Evolutionary conservation across 2,329 filamentous ascomycete species (phyloP).

Genomic region (Botrytis medusae): DNA sequence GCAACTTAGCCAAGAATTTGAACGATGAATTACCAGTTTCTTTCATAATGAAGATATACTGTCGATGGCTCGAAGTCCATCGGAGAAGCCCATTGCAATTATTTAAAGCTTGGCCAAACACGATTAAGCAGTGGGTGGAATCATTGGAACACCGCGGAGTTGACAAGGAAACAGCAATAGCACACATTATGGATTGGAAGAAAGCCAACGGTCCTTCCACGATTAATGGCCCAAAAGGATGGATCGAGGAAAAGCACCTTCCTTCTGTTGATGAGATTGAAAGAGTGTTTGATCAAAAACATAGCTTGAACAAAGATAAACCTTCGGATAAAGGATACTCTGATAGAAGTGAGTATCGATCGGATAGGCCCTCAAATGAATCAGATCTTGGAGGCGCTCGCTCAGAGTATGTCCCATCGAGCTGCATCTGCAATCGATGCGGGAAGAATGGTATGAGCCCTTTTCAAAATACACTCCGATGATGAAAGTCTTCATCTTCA

Average conservation of each 20-base stretch:
- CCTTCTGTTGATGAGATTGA: slow-evolving; percentile 23
- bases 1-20: slow-evolving; percentile 28
- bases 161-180: slow-evolving; percentile 23
- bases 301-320: neutral
- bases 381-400: neutral
- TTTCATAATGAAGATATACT: slow-evolving; percentile 28
- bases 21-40: slow-evolving; percentile 21
- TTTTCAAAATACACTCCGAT: neutral
- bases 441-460: slow-evolving; percentile 28
- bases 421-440: slow-evolving; percentile 37
- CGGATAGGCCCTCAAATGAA: neutral
- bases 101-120: slow-evolving; percentile 32
- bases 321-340: neutral
- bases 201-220: slow-evolving; percentile 21
- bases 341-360: neutral
- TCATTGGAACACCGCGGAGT: slow-evolving; percentile 29
- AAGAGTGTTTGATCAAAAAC: slow-evolving; percentile 23
- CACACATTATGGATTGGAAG: slow-evolving; percentile 29
- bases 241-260: slow-evolving; percentile 4
- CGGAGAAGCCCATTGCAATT: slow-evolving; percentile 23
- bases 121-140: slow-evolving; percentile 32
- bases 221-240: neutral
- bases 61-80: slow-evolving; percentile 36
- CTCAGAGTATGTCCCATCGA: slow-evolving; percentile 17
- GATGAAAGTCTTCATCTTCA: neutral